Conservation (phyloP, 2,329 filamentous ascomycete species). For the Venturia asperata region DNA sequence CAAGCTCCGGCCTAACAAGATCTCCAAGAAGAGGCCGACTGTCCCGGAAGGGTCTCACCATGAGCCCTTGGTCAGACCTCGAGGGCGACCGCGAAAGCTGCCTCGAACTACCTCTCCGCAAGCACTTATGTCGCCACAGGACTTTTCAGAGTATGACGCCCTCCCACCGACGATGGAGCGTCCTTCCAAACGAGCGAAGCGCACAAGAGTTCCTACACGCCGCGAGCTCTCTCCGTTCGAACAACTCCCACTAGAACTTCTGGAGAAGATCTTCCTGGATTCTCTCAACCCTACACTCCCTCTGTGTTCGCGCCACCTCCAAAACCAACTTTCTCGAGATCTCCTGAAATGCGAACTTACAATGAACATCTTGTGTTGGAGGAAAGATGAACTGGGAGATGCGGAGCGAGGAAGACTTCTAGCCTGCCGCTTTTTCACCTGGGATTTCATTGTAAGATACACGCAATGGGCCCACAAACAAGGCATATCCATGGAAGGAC, state of each 20-base stretch:
- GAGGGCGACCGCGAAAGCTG: slow-evolving; percentile 7
- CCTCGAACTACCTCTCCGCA: background rate
- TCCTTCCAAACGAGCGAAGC: background rate
- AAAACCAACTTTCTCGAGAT: slow-evolving; percentile 4
- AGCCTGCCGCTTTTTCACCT: slow-evolving; percentile 17
- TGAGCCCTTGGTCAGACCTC: background rate
- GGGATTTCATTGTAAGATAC: slow-evolving; percentile 12
- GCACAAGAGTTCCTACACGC: background rate
- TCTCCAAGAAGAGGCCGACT: background rate
- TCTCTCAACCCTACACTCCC: slow-evolving; percentile 12
- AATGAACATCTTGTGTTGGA: slow-evolving; percentile 2
- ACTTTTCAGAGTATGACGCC: background rate
- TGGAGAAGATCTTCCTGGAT: slow-evolving; percentile 17
- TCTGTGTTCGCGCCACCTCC: slow-evolving; percentile 11
- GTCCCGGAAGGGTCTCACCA: background rate
- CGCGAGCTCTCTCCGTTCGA: slow-evolving; percentile 11
- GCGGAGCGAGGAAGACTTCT: slow-evolving; percentile 6
- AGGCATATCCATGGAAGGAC: background rate
- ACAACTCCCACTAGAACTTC: slow-evolving; percentile 15
- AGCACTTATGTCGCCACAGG: background rate
- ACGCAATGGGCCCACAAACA: slow-evolving; percentile 9
- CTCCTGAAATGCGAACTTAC: slow-evolving; percentile 17
- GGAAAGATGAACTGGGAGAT: slow-evolving; percentile 5
- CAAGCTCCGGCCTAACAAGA: background rate
- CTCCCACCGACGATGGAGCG: background rate